phyloP scores from a whole-genome alignment of 805 yeast genomes.

The Wickerhamomyces chambardii region DNA sequence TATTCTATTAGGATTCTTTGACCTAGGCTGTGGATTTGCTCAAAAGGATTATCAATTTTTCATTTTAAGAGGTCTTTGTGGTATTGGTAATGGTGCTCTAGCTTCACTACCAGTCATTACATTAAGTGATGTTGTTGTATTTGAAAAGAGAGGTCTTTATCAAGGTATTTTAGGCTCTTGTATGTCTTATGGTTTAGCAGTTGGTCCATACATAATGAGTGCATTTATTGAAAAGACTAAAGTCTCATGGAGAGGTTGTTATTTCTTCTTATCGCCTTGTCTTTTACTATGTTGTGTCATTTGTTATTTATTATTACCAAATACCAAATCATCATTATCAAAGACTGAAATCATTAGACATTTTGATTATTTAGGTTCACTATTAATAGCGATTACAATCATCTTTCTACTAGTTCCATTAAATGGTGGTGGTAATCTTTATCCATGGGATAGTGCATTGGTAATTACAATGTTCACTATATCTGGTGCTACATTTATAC shows the following conservation, averaged over 20 bases:
- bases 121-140: slow-evolving; percentile 41
- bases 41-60: slow-evolving; percentile 35
- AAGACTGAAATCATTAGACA: slow-evolving; percentile 30
- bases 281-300: slow-evolving; percentile 17
- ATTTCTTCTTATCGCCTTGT: slow-evolving; percentile 35
- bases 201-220: slow-evolving; percentile 51
- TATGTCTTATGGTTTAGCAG: slow-evolving; percentile 40
- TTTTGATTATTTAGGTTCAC: slow-evolving; percentile 48
- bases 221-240: slow-evolving; percentile 30
- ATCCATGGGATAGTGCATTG: slow-evolving; percentile 41
- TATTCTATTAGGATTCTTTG: slow-evolving; percentile 29
- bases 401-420: slow-evolving; percentile 42
- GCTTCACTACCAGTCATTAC: slow-evolving; percentile 40
- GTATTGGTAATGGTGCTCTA: slow-evolving; percentile 48
- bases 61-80: slow-evolving; percentile 43
- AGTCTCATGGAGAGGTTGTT: slow-evolving; percentile 42
- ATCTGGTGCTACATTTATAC: slow-evolving; percentile 30
- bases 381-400: slow-evolving; percentile 35
- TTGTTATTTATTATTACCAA: slow-evolving; percentile 24
- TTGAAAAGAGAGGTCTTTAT: slow-evolving; percentile 40
- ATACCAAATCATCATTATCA: slow-evolving; percentile 21
- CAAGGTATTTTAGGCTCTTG: slow-evolving; percentile 46
- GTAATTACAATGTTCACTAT: slow-evolving; percentile 31
- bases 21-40: slow-evolving; percentile 40
- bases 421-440: slow-evolving; percentile 53